Evolutionary conservation across 441 rosid species (phyloP), one percentile per base, ranked within the genome.

Genomic region (Arabidopsis hybrid): DNA sequence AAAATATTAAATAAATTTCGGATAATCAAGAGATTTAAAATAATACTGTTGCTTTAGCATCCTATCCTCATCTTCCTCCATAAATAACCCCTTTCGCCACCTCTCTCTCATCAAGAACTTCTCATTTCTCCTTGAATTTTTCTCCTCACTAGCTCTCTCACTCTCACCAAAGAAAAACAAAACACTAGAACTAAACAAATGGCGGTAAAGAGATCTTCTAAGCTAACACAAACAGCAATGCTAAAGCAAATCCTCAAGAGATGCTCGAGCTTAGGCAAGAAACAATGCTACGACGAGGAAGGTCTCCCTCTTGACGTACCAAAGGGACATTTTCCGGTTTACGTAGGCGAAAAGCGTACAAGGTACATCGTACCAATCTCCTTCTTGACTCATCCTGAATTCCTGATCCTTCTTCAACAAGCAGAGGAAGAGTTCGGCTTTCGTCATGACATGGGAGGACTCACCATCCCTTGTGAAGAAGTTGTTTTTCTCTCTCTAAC

Each of bases 351-450:
- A 69, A 87, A 87, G 77, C 86, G 99, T 78, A 62, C 38, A 18
- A 62, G 67, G 21, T 85, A 89, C 85, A 88, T 95, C 68, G 93
- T 95, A 16, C 98, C 99, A 0, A 89, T 95, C 82, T 87, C 97
- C 0, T 84, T 91, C 78, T 75, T 95, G 77, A 78, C 79, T 47
- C 89, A 83, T 63, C 98, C 98, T 2, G 85, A 91, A 71, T 92
- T 92, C 71, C 95, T 87, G 51, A 79, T 78, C 80, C 70, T 95
- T 59, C 99, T 92, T 78, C 86, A 81, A 68, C 86, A 77, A 65
- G 98, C 99, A 2, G 99, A 92, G 73, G 99, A 95, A 57, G 99
- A 95, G 84, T 95, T 92, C 12, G 99, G 99, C 0, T 95, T 95
- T 51, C 91, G 85, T 68, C 96, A 95, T 68, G 89, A 89, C 45